Evolutionary conservation across 1,284 basidiomycete species (phyloP).

Genomic region (Blastosporella zonata): DNA sequence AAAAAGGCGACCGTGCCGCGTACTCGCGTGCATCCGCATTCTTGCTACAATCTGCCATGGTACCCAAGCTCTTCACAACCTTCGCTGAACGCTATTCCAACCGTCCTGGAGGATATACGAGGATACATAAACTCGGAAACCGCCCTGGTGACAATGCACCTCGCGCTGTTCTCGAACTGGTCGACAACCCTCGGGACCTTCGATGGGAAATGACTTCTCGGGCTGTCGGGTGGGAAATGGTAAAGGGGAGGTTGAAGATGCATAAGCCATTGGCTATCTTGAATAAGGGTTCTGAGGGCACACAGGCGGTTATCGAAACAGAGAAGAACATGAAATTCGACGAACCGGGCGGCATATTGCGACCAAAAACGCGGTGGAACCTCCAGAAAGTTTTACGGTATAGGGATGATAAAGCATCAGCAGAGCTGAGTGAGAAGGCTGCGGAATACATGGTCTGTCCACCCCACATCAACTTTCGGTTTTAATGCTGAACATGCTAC

Average conservation of each 20-base stretch:
- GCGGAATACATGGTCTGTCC: slow-evolving; percentile 42
- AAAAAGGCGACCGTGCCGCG: slow-evolving; percentile 69
- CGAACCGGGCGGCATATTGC: slow-evolving; percentile 41
- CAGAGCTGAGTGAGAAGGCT: slow-evolving; percentile 43
- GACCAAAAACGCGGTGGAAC: slow-evolving; percentile 65
- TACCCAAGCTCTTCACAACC: slow-evolving; percentile 80
- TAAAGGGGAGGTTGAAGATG: slow-evolving; percentile 50
- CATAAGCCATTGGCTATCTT: slow-evolving; percentile 45
- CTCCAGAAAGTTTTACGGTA: slow-evolving; percentile 66
- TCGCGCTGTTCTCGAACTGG: slow-evolving; percentile 88
- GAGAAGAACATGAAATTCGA: slow-evolving; percentile 41
- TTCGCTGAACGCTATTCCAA: slow-evolving; percentile 81
- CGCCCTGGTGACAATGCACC: slow-evolving; percentile 93
- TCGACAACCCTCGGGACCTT: slow-evolving; percentile 91
- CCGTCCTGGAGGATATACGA: slow-evolving; percentile 93
- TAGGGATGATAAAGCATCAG: slow-evolving; percentile 41
- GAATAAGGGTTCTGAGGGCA: slow-evolving; percentile 45
- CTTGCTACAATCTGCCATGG: slow-evolving; percentile 65
- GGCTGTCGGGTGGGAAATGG: slow-evolving; percentile 76
- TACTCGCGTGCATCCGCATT: slow-evolving; percentile 70
- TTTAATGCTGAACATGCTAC: slow-evolving; percentile 5
- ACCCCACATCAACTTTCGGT: background rate
- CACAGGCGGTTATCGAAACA: slow-evolving; percentile 43
- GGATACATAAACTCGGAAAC: slow-evolving; percentile 88
- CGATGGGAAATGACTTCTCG: slow-evolving; percentile 84